Evolutionary conservation across 768 basidiomycete genomes (phyloP).

Genomic region (Collybia sordida): DNA sequence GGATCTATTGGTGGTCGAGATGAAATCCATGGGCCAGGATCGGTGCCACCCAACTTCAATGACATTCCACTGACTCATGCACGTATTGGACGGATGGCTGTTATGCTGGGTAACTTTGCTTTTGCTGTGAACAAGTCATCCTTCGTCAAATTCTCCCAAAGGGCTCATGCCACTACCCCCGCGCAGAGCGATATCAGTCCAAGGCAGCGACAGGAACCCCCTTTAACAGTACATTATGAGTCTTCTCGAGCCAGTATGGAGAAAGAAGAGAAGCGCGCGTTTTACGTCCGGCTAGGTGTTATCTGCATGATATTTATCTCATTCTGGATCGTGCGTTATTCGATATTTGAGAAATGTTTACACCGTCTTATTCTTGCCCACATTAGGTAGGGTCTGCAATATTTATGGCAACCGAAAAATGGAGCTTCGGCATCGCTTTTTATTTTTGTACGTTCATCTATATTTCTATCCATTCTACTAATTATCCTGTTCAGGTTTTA

Average conservation of each 20-base stretch:
- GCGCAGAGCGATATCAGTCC: neutral
- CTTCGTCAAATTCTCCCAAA: conserved; percentile 10
- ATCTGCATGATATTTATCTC: conserved; percentile 62
- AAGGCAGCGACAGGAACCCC: neutral
- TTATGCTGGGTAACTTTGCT: conserved; percentile 52
- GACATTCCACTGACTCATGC: conserved; percentile 47
- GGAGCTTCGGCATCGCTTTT: conserved; percentile 60
- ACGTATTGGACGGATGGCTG: conserved; percentile 58
- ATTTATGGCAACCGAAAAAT: conserved; percentile 68
- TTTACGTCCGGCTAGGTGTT: conserved; percentile 52
- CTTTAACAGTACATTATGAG: conserved; percentile 29
- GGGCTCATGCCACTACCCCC: neutral
- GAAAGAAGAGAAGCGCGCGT: conserved; percentile 54
- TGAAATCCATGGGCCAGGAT: neutral
- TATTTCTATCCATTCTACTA: neutral
- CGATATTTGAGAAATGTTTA: neutral
- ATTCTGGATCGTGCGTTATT: conserved; percentile 70
- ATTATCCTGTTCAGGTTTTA: conserved; percentile 49
- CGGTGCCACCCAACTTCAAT: conserved; percentile 7
- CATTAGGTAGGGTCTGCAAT: conserved; percentile 66
- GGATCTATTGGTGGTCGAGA: neutral
- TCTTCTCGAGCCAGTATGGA: conserved; percentile 26
- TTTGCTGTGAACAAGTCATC: conserved; percentile 32
- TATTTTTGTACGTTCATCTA: conserved; percentile 63
- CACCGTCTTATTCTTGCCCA: neutral